phyloP scores from a whole-genome alignment of 768 basidiomycete genomes.

The Pholiota conissans region DNA sequence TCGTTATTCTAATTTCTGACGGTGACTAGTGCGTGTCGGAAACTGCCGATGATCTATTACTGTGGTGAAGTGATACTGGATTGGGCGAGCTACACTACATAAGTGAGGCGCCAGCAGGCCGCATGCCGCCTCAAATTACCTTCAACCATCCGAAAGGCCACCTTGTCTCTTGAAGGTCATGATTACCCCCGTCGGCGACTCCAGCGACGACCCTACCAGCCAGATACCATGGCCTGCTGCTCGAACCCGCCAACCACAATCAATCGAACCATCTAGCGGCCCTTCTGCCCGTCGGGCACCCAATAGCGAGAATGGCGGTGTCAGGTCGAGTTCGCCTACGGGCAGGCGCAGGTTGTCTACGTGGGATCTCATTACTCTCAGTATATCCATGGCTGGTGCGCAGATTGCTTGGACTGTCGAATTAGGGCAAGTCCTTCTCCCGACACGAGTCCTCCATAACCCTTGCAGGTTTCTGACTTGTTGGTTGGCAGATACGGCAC shows the following conservation, averaged over 20 bases:
- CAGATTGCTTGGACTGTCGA: conserved; percentile 97
- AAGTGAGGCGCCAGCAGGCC: conserved; percentile 14
- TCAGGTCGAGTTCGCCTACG: conserved; percentile 22
- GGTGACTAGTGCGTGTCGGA: conserved; percentile 8
- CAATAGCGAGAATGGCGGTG: conserved; percentile 15
- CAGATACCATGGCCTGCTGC: conserved; percentile 76
- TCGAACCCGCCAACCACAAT: conserved; percentile 25
- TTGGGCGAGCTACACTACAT: conserved; percentile 18
- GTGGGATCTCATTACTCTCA: conserved; percentile 80
- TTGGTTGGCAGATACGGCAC: conserved; percentile 82
- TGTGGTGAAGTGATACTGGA: conserved; percentile 13
- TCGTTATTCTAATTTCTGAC: not conserved
- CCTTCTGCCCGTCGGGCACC: conserved; percentile 15
- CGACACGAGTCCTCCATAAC: not conserved
- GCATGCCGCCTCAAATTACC: conserved; percentile 14
- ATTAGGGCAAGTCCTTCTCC: conserved; percentile 63
- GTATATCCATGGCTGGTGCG: conserved; percentile 91
- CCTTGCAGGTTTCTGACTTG: conserved; percentile 12
- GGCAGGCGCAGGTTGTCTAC: conserved; percentile 44
- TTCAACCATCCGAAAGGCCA: conserved; percentile 10
- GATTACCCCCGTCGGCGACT: conserved; percentile 62
- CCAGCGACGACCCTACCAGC: conserved; percentile 69
- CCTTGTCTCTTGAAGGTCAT: conserved; percentile 34
- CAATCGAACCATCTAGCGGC: conserved; percentile 27
- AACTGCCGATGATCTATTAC: conserved; percentile 17